Base-by-base conservation (phyloP, 2,329 filamentous ascomycete species). In the Pyricularia grisea region DNA sequence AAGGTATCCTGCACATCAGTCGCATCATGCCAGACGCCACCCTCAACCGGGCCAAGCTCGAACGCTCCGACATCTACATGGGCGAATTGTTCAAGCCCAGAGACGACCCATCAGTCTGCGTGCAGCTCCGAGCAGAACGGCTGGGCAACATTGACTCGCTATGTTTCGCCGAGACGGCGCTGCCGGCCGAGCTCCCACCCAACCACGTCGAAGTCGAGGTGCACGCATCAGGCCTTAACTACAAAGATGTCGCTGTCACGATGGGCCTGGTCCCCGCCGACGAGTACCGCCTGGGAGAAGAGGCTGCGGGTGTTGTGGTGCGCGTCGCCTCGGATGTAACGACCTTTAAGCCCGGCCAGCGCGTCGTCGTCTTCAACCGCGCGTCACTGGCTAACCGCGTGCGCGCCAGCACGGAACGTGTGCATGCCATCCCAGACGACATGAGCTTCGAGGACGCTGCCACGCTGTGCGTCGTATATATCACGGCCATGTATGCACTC, bases 231-330 rank as follows among this genome's bases (percentile, higher is more conserved):
- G 78, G 77, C 11, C 50, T 80, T 23, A 80, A 79, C 68, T 79
- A 78, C 69, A 71, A 72, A 25, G 80, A 81, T 71, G 74, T 79
- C 9, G 72, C 81, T 7, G 73, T 77, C 14, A 78, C 79, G 6
- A 73, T 77, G 61, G 76, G 77, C 14, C 73, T 75, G 27, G 69
- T 78, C 5, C 73, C 75, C 23, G 69, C 77, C 1, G 70, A 73
- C 10, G 71, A 72, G 5, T 79, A 80, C 58, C 74, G 69, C 0
- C 69, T 75, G 4, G 78, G 78, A 5, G 36, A 73, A 17, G 75
- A 78, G 9, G 72, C 72, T 11, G 74, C 74, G 0, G 73, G 79
- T 10, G 75, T 74, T 3, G 73, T 83, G 11, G 70, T 70, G 7
- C 67, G 70, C 0, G 68, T 76, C 0, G 81, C 81, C 23, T 12